These are phyloP conservation scores for Thermoascus crustaceus DNA, from an alignment of 2,329 filamentous ascomycete species.

Conservation along the genomic window DNA sequence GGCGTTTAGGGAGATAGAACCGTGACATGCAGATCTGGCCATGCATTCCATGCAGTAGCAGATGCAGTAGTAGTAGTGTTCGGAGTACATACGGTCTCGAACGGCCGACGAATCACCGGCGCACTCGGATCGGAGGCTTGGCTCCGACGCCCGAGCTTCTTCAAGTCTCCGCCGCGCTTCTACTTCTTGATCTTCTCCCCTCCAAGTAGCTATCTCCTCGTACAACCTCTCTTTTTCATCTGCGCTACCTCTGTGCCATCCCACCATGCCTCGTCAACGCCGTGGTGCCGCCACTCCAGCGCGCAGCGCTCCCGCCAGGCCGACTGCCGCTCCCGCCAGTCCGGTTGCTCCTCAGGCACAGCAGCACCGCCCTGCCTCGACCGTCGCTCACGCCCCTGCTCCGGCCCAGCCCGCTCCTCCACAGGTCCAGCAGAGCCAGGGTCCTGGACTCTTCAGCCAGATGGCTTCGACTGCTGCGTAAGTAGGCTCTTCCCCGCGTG, in stretches of 20 bases:
- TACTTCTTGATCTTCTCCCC: conserved; percentile 22
- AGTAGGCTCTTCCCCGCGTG: conserved; percentile 36
- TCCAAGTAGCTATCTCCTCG: conserved; percentile 23
- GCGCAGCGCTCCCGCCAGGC: conserved; percentile 56
- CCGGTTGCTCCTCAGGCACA: conserved; percentile 45
- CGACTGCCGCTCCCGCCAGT: conserved; percentile 53
- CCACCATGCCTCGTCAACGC: conserved; percentile 69
- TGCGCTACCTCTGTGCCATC: conserved; percentile 10
- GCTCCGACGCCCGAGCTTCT: no score
- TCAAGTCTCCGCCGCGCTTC: no score
- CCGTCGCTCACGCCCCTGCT: conserved; percentile 46
- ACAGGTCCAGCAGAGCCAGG: conserved; percentile 46
- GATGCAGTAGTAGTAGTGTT: no score
- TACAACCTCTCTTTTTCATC: conserved; percentile 14
- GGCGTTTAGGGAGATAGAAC: no score
- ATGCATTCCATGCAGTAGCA: no score
- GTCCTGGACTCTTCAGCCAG: conserved; percentile 84
- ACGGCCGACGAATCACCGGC: no score
- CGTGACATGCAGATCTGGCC: no score
- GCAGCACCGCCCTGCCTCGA: conserved; percentile 62
- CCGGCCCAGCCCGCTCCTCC: conserved; percentile 45
- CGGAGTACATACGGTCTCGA: no score
- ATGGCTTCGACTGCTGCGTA: conserved; percentile 98
- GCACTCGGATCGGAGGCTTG: no score
- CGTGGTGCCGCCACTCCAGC: conserved; percentile 50